Conservation (phyloP, 306 rosid genomes). For the Inga leiocalycina region DNA sequence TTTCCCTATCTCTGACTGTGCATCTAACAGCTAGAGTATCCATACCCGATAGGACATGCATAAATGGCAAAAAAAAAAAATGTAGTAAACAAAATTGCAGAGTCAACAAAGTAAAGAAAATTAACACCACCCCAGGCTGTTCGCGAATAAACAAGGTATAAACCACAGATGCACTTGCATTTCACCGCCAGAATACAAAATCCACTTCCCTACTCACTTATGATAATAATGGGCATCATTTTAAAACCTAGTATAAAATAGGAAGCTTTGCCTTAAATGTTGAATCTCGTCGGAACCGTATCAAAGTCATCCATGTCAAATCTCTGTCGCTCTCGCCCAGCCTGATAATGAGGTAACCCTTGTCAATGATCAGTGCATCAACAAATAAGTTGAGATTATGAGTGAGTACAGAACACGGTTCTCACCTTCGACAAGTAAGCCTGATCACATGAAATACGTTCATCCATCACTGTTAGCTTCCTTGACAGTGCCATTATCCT, state of each 20-base stretch:
- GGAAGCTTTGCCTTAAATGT: constrained; percentile 45
- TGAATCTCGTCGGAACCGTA: constrained; percentile 65
- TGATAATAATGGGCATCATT: constrained; percentile 19
- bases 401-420: background rate
- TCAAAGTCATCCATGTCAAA: constrained; percentile 78
- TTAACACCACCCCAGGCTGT: background rate
- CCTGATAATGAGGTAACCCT: constrained; percentile 43
- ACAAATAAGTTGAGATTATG: constrained; percentile 7
- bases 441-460: constrained; percentile 71
- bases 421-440: constrained; percentile 70
- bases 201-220: background rate
- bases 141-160: constrained; percentile 7
- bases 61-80: constrained; percentile 24
- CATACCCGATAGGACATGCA: background rate
- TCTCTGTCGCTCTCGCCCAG: constrained; percentile 78
- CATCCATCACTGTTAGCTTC: constrained; percentile 72
- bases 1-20: background rate
- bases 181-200: constrained; percentile 14
- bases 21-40: background rate
- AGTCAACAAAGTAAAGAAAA: background rate
- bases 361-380: constrained; percentile 9
- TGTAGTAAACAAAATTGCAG: background rate
- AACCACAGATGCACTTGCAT: constrained; percentile 11
- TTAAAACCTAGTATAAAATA: constrained; percentile 13
- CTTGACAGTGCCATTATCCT: constrained; percentile 76